Base-by-base conservation (phyloP, 2,329 filamentous ascomycete species). In the Trichoderma sp. region DNA sequence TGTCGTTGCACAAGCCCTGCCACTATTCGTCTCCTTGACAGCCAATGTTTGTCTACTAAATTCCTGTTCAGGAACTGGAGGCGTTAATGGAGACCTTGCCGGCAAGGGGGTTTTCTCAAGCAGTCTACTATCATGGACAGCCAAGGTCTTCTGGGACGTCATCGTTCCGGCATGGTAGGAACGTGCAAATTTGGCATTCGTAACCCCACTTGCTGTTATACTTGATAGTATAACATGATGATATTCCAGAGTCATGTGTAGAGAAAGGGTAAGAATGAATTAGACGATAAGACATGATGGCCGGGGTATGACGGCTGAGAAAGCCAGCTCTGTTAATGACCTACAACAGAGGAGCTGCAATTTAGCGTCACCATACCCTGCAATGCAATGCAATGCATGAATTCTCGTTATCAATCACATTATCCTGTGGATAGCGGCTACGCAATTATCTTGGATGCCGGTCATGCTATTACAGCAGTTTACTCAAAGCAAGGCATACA, bases 351-450 rank as follows among this genome's bases (percentile, higher is more conserved):
- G 50, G 15, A 61, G 55, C 13, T 36, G 43, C 39, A 26, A 26
- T 47, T 61, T 47, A 36, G 47, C 64, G 58, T 34, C 61, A 47
- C 43, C 61, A 68, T 64, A 47, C 53, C 68, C 34, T 68, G 64
- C 34, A 68, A 63, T 71, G 57, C 34, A 68, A 63, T 71, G 57
- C 32, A 23, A 23, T 26, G 55, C 43, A 34, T 57, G 47, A 61
- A 32, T 32, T 15, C 30, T 30, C 28, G 20, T 47, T 62, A 53
- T 15, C 28, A 50, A 47, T 23, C 23, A 53, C 47, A 15, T 26
- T 55, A 50, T n/a, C 39, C 28, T 15, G 53, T 59, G 53, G 53
- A 59, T 68, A 30, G 15, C 8, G 11, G 8, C n/a, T 23, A 64
- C 39, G 39, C 36, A 50, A 20, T 30, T 20, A 32, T 32, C n/a